Base-by-base conservation (phyloP, 2,329 filamentous ascomycete genomes). In the Sporothrix brasiliensis region DNA sequence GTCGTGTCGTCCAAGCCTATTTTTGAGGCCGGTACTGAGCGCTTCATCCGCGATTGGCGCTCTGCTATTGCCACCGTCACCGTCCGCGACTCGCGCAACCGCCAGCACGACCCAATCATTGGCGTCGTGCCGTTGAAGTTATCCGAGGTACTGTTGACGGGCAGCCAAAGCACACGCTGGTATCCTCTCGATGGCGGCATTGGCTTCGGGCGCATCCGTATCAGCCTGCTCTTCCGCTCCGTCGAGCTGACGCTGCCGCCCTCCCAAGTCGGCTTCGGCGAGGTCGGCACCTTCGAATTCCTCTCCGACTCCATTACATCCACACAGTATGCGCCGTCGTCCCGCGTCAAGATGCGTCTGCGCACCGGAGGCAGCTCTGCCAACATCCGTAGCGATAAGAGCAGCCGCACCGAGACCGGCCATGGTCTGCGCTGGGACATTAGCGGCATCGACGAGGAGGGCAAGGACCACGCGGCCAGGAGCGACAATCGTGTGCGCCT, bases 151-250 rank as follows among this genome's bases (percentile, higher is more conserved):
- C 83, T 99, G 27, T 89, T 94, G 75, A 96, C 91, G 0, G 91
- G 89, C 74, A 97, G 93, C 58, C 93, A 98, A 79, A 83, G 90
- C 69, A 96, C 93, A 2, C 85, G 93, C 72, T 97, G 94, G 93
- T 98, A 97, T 78, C 94, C 95, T n/a, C 86, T 99, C 0, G 94
- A 97, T 77, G 95, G 94, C 27, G 95, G 95, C 13, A 90, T 98
- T 73, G 92, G 95, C 0, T 98, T 95, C 74, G 95, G 95, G 52
- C 91, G 94, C 9, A 86, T 97, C 72, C 90, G 94, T 53, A 91
- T 99, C 74, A 97, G 93, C 0, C 80, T 98, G 3, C 85, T 98
- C 3, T 97, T 97, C 87, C 90, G 94, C 39, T 94, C 92, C 39
- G 88, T 97, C 56, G 94, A 97, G 79, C 91, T 94, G 68, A 89